Evolutionary conservation across 768 basidiomycete species (phyloP), one percentile per base, ranked within the genome.

Genomic region (Lentinula aciculospora): DNA sequence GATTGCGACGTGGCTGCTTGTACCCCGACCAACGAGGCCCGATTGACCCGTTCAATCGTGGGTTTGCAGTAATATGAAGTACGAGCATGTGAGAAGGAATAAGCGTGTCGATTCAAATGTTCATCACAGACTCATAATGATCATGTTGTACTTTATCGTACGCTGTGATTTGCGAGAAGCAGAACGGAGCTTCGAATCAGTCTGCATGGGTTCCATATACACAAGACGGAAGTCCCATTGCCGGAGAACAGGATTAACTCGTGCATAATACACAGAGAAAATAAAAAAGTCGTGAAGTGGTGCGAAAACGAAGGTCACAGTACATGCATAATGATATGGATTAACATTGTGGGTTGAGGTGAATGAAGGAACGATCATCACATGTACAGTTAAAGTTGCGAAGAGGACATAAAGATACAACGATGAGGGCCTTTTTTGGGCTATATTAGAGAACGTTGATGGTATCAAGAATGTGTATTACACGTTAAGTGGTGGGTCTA

Each of bases 1-100:
- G 76, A 73, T 80, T 45, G 63, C 77, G n/a, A 63, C 85, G 45
- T 86, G 84, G 84, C 72, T 74, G 3, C 56, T 83, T 19, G 79
- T 84, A 4, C 81, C 82, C 7, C 34, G 37, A 32, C 36, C 51
- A n/a, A 27, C 15, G 64, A 47, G 56, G 28, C 40, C 40, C 25
- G 54, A 53, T 39, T 53, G 27, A 39, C 17, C 5, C 8, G 12
- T 21, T 44, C n/a, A 4, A 7, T 44, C 8, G 40, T 9, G 15
- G 7, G 19, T 42, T 21, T 21, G 40, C 32, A 13, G 32, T 34
- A 13, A 34, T 13, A 34, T n/a, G 6, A n/a, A n/a, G 9, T 21
- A 44, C n/a, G 21, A 44, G 42, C 42, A 44, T 44, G 19, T 44
- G 21, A 44, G 9, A 23, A 44, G 13, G 6, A 13, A 44, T 44